These are phyloP conservation scores for Ogataea nakhonphanomensis DNA, from an alignment of 805 yeast species.

Conservation along the genomic window DNA sequence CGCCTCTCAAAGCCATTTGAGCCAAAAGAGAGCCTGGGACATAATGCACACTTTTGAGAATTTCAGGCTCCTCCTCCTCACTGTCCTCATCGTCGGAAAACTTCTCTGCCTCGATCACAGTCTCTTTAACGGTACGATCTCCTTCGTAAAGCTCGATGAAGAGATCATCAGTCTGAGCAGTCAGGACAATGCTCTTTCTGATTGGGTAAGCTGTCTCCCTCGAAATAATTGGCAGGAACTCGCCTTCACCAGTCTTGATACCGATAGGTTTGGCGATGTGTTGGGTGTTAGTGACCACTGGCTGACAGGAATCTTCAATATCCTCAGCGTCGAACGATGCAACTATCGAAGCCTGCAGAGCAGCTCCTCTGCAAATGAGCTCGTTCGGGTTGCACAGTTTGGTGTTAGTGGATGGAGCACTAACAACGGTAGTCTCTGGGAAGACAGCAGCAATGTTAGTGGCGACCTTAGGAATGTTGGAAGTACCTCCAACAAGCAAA, in stretches of 20 bases:
- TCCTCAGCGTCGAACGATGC: conserved; percentile 83
- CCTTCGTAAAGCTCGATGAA: conserved; percentile 79
- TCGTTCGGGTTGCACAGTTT: conserved; percentile 88
- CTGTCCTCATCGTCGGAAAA: conserved; percentile 49
- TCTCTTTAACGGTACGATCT: conserved; percentile 77
- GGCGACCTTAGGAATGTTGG: conserved; percentile 90
- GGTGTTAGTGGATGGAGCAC: conserved; percentile 73
- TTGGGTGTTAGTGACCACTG: conserved; percentile 82
- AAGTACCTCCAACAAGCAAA: conserved; percentile 86
- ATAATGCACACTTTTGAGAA: conserved; percentile 69
- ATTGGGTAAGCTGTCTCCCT: conserved; percentile 90
- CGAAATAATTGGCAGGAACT: conserved; percentile 67
- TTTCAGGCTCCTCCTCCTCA: conserved; percentile 89
- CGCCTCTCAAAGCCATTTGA: conserved; percentile 71
- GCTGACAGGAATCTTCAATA: conserved; percentile 73
- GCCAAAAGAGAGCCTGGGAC: conserved; percentile 73
- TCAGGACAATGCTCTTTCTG: conserved; percentile 66
- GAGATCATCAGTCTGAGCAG: conserved; percentile 59
- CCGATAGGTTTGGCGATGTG: conserved; percentile 86
- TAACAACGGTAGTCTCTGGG: conserved; percentile 73
- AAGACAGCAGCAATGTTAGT: conserved; percentile 67
- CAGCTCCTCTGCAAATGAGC: conserved; percentile 89
- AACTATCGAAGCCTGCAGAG: conserved; percentile 87
- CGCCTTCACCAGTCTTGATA: conserved; percentile 66
- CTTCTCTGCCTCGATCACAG: conserved; percentile 66